Evolutionary conservation across 1,284 basidiomycete genomes (phyloP), one percentile per base, ranked within the genome.

Genomic region (Dichomitus squalens): DNA sequence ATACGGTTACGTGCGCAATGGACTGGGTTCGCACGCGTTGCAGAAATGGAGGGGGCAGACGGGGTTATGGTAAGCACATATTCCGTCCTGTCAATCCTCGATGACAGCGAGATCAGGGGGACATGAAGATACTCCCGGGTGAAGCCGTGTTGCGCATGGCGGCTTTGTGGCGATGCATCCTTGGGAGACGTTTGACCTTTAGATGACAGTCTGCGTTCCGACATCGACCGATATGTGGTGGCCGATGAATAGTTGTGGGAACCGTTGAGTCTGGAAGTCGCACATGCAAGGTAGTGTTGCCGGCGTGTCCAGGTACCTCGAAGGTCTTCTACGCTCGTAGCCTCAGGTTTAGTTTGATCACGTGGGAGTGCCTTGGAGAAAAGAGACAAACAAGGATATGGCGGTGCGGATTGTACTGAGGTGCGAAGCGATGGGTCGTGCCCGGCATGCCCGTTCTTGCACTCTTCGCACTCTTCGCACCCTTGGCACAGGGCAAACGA

Each of bases 261-360:
- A 25, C 25, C n/a, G 41, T 44, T 7, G 27, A n/a, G 5, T 27
- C 39, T n/a, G 41, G 41, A 23, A 40, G 20, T 27, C 25, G 8
- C 16, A n/a, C 41, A 27, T 47, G 29, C 18, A 11, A 31, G 29
- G 18, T 53, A 43, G 35, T 35, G 35, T 23, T 47, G 29, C 52
- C 40, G 12, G 34, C 23, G 16, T 39, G 25, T 31, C 41, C 33
- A 53, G 52, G 52, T 47, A 53, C 52, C 52, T 16, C 35, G 34
- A 39, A n/a, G 31, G n/a, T 29, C 43, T 46, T 46, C 43, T 46
- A 41, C 25, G 25, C 29, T 27, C 41, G n/a, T 40, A 9, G 39
- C 23, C 11, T 31, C 18, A 12, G 8, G 31, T 47, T 47, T 33
- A 11, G 31, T 27, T 33, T n/a, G 4, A n/a, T 47, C 29, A 20